These are phyloP conservation scores for Hymenoscyphus salicellus DNA, from an alignment of 2,329 filamentous ascomycete genomes.

Conservation along the genomic window DNA sequence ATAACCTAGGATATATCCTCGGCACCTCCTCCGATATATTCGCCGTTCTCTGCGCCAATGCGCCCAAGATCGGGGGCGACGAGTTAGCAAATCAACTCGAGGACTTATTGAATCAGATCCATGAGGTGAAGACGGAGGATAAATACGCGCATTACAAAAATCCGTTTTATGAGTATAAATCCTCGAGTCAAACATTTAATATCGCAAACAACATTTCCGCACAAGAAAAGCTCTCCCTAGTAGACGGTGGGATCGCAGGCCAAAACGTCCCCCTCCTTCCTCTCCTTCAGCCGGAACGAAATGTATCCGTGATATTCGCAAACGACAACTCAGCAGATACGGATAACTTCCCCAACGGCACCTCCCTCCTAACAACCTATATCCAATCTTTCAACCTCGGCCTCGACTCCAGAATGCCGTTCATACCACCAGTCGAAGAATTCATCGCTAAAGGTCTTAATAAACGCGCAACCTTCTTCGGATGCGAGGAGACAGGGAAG, in stretches of 20 bases:
- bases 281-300: slow-evolving; percentile 46
- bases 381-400: slow-evolving; percentile 20
- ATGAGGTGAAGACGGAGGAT: slow-evolving; percentile 34
- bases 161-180: slow-evolving; percentile 53
- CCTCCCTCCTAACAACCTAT: slow-evolving; percentile 38
- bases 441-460: slow-evolving; percentile 37
- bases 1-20: slow-evolving; percentile 47
- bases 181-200: slow-evolving; percentile 38
- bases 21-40: slow-evolving; percentile 46
- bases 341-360: slow-evolving; percentile 44
- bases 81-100: slow-evolving; percentile 27
- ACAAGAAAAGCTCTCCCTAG: slow-evolving; percentile 39
- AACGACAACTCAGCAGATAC: slow-evolving; percentile 63
- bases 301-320: slow-evolving; percentile 62
- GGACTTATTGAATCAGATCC: slow-evolving; percentile 33
- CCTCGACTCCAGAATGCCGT: slow-evolving; percentile 42
- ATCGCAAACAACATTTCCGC: slow-evolving; percentile 39
- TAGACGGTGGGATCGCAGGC: slow-evolving; percentile 45
- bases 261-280: slow-evolving; percentile 50
- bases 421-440: slow-evolving; percentile 38
- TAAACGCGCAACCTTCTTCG: slow-evolving; percentile 41
- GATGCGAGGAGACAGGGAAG: slow-evolving; percentile 38
- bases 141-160: slow-evolving; percentile 55
- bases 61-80: slow-evolving; percentile 17
- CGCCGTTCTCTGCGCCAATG: slow-evolving; percentile 27